Conservation (phyloP, 768 basidiomycete species). For the Tylopilus felleus region DNA sequence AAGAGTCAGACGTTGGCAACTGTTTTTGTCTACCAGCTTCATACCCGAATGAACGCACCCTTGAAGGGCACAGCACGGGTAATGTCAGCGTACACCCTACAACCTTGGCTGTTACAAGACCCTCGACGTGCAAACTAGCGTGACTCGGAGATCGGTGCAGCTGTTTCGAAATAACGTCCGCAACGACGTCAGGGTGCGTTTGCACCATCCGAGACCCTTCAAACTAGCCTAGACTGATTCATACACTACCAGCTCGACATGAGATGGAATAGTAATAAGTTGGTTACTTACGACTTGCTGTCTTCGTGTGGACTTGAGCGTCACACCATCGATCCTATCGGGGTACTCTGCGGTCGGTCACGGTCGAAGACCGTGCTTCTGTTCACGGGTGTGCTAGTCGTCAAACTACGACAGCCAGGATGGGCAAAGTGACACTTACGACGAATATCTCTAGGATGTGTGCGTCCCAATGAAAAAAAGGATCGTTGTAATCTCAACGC, state of each 20-base stretch:
- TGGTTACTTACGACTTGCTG: background rate
- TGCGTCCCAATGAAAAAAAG: constrained; percentile 1
- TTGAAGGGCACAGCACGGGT: too few species aligned
- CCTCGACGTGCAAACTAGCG: too few species aligned
- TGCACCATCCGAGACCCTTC: too few species aligned
- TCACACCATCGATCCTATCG: background rate
- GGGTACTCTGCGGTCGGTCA: background rate
- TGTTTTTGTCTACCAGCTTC: too few species aligned
- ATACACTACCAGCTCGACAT: background rate
- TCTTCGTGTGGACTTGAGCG: background rate
- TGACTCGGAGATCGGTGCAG: too few species aligned
- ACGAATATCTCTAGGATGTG: constrained; percentile 2
- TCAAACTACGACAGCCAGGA: background rate
- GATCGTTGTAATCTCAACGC: background rate
- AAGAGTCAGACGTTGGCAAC: too few species aligned
- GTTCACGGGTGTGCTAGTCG: background rate
- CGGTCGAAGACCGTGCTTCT: background rate
- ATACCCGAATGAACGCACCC: too few species aligned
- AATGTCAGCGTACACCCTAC: too few species aligned
- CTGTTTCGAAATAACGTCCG: too few species aligned
- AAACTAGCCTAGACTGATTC: too few species aligned
- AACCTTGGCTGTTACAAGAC: too few species aligned
- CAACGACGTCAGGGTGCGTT: too few species aligned
- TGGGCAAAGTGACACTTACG: background rate
- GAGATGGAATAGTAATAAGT: background rate